A percentile compares a stretch with the other conserved stretches of the same genome.
phyloP scores from a whole-genome alignment of 352 stramenopile genomes.

The Pseudoperonospora humuli region DNA sequence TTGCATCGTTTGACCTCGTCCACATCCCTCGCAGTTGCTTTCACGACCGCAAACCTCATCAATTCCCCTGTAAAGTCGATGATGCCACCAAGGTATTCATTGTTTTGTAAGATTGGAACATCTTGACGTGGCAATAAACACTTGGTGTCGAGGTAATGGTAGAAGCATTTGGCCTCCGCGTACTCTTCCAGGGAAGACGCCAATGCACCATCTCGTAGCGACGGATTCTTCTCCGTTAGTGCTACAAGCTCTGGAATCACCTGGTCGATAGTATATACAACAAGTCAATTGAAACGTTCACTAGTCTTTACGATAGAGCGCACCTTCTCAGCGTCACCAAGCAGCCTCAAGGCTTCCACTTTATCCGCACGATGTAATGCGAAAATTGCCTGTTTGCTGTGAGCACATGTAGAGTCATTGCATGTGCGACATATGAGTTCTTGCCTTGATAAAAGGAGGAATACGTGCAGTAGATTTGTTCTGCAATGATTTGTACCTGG shows the following conservation, averaged over 20 bases:
- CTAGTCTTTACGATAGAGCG: neutral
- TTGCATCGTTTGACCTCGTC: conserved; percentile 72
- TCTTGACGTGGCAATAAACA: conserved; percentile 46
- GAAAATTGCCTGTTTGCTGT: conserved; percentile 92
- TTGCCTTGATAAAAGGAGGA: no score
- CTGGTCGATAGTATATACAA: conserved; percentile 19
- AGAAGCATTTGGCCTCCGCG: conserved; percentile 90
- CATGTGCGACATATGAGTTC: no score
- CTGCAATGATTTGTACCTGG: conserved; percentile 32
- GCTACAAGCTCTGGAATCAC: conserved; percentile 70
- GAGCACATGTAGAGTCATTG: neutral
- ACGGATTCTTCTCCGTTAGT: conserved; percentile 75
- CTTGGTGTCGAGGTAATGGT: conserved; percentile 67
- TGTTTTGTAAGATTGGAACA: conserved; percentile 48
- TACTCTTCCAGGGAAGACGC: conserved; percentile 91
- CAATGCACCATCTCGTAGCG: conserved; percentile 73
- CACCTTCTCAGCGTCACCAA: conserved; percentile 49
- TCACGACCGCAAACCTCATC: conserved; percentile 80
- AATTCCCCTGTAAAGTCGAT: conserved; percentile 93
- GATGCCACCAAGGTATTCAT: conserved; percentile 93
- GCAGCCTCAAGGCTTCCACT: conserved; percentile 41
- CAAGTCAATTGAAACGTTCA: conserved; percentile 5
- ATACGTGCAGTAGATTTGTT: neutral
- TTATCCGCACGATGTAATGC: conserved; percentile 86
- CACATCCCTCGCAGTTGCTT: conserved; percentile 83